A percentile compares a stretch with the other conserved stretches of the same genome.
These are phyloP conservation scores for Vicia villosa DNA, from an alignment of 306 rosid species.

Conservation along the genomic window DNA sequence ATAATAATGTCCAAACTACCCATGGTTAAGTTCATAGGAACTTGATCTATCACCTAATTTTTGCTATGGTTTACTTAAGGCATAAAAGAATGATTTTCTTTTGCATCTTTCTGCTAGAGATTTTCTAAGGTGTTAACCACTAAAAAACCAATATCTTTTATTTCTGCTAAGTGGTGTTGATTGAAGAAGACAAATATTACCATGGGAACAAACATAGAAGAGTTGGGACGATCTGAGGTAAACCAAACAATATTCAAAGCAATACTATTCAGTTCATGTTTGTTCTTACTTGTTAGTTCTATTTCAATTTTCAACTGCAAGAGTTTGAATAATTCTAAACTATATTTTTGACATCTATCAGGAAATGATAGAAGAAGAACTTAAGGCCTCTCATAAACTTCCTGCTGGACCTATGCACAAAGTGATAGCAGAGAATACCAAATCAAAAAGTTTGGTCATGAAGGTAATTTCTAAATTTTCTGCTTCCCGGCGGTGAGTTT, in stretches of 20 bases:
- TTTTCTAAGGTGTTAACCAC: background rate
- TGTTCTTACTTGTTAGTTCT: background rate
- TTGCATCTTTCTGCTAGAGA: conserved; percentile 2
- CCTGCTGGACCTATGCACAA: conserved; percentile 46
- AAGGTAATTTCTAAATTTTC: conserved; percentile 53
- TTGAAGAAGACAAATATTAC: conserved; percentile 34
- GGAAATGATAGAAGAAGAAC: conserved; percentile 50
- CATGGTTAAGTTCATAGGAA: conserved; percentile 40
- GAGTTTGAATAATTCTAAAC: conserved; percentile 22
- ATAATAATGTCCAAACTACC: conserved; percentile 30
- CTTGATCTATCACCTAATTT: background rate
- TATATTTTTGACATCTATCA: conserved; percentile 36
- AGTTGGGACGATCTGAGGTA: conserved; percentile 56
- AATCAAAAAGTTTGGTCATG: conserved; percentile 76
- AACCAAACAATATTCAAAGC: conserved; percentile 28
- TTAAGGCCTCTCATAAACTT: conserved; percentile 47
- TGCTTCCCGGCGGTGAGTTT: background rate
- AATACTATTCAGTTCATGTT: conserved; percentile 25
- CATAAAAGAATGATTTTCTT: background rate
- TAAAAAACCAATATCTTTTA: conserved; percentile 6
- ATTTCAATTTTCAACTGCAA: conserved; percentile 10
- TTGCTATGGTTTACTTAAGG: background rate
- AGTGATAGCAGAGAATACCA: conserved; percentile 53
- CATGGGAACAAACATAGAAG: conserved; percentile 64
- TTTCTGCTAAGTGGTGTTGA: conserved; percentile 33